Conservation (phyloP, 2,329 filamentous ascomycete genomes). For the Pleomassaria siparia region DNA sequence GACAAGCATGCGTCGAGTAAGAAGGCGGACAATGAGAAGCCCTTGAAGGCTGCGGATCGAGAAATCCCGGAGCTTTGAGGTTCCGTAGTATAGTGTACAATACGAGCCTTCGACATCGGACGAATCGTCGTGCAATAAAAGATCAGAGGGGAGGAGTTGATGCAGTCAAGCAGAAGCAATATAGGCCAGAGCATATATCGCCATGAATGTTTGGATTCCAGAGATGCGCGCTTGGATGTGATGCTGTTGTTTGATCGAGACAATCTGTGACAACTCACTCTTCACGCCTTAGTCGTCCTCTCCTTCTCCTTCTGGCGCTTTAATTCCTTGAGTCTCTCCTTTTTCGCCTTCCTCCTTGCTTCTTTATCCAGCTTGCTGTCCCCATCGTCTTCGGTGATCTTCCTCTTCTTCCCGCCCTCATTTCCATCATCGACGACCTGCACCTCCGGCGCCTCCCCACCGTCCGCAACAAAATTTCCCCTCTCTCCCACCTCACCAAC, state of each 20-base stretch:
- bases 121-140: not conserved
- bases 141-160: not conserved
- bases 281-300: constrained; percentile 24
- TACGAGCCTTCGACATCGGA: not conserved
- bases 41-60: constrained; percentile 71
- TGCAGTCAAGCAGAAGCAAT: not conserved
- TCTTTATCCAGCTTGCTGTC: constrained; percentile 55
- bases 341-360: constrained; percentile 60
- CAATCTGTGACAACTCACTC: constrained; percentile 1
- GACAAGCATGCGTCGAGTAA: constrained; percentile 56
- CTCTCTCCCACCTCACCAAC: constrained; percentile 46
- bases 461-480: constrained; percentile 30
- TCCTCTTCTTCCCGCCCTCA: constrained; percentile 36
- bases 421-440: constrained; percentile 19
- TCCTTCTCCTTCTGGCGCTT: constrained; percentile 38
- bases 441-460: constrained; percentile 31
- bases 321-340: constrained; percentile 35
- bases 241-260: constrained; percentile 5
- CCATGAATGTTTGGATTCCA: not conserved
- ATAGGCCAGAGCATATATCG: constrained; percentile 8
- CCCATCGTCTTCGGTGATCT: constrained; percentile 1
- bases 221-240: constrained; percentile 9
- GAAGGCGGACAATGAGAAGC: constrained; percentile 57
- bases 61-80: constrained; percentile 73
- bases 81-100: not conserved